These are phyloP conservation scores for Calocera viscosa DNA, from an alignment of 768 basidiomycete genomes.

Conservation along the genomic window DNA sequence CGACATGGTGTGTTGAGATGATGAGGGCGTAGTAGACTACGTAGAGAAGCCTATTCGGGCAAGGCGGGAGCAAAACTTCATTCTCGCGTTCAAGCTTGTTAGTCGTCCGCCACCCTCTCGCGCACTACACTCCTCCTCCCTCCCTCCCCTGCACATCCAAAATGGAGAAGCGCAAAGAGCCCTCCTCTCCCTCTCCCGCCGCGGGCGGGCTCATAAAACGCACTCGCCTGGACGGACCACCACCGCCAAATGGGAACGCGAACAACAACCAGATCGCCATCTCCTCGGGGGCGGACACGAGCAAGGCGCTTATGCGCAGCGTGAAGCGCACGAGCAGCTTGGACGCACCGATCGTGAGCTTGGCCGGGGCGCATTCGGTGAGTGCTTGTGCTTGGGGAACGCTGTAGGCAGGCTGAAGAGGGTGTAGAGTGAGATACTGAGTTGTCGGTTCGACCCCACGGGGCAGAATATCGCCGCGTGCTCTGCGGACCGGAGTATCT, in stretches of 20 bases:
- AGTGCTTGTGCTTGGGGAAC: constrained; percentile 23
- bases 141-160: neutral
- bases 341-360: constrained; percentile 85
- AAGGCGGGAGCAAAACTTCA: neutral
- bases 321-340: constrained; percentile 87
- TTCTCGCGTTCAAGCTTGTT: neutral
- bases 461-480: constrained; percentile 90
- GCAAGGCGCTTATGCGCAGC: constrained; percentile 67
- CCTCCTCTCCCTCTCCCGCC: neutral
- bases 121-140: neutral
- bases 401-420: neutral
- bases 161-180: neutral
- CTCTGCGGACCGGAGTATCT: constrained; percentile 79
- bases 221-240: neutral
- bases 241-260: no score
- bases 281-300: constrained; percentile 60
- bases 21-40: no score
- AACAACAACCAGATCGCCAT: constrained; percentile 54
- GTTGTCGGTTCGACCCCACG: constrained; percentile 85
- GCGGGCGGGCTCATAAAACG: neutral
- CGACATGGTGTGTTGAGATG: neutral
- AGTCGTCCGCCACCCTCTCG: neutral
- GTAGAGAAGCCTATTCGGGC: neutral
- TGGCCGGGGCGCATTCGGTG: constrained; percentile 78
- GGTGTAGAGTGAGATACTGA: constrained; percentile 66